phyloP scores from a whole-genome alignment of 192 early-diverging fungal species.

The Kickxella alabastrina region DNA sequence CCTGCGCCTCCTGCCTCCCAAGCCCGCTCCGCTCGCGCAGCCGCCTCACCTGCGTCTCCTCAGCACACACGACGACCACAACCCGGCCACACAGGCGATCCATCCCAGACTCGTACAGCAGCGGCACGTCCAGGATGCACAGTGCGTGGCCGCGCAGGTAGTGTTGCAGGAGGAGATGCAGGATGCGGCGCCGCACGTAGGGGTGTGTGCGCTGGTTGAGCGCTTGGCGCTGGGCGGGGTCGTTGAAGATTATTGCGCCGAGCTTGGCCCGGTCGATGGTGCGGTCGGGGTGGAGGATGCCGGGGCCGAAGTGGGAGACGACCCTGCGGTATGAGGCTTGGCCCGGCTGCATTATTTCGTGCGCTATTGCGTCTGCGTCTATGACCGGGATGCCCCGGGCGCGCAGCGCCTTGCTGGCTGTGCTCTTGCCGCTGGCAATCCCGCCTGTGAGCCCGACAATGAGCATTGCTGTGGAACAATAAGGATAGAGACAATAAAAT shows the following conservation, averaged over 20 bases:
- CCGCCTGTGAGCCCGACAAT: conserved; percentile 93
- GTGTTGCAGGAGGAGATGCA: conserved; percentile 58
- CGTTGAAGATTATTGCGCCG: conserved; percentile 74
- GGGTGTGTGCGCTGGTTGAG: conserved; percentile 90
- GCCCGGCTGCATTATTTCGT: conserved; percentile 77
- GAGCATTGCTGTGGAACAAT: conserved; percentile 59
- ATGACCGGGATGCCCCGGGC: conserved; percentile 68
- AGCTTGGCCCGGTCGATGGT: conserved; percentile 72
- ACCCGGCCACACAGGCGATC: conserved; percentile 65
- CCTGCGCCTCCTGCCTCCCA: conserved; percentile 51
- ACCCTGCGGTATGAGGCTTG: conserved; percentile 68
- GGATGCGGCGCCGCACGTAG: conserved; percentile 76
- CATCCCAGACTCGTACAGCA: conserved; percentile 83
- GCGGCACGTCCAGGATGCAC: conserved; percentile 87
- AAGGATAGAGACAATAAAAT: conserved; percentile 2
- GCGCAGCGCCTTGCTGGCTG: conserved; percentile 65
- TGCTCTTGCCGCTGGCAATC: conserved; percentile 90
- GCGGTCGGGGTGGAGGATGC: conserved; percentile 55
- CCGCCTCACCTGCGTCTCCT: conserved; percentile 67
- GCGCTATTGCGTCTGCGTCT: conserved; percentile 89
- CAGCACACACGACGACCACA: conserved; percentile 74
- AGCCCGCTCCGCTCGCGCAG: conserved; percentile 71
- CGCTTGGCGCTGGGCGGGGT: conserved; percentile 62
- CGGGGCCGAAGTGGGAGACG: conserved; percentile 70
- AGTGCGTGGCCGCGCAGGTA: conserved; percentile 68